Conservation (phyloP, 108 stramenopile genomes). For the Mediolabrus comicus region DNA sequence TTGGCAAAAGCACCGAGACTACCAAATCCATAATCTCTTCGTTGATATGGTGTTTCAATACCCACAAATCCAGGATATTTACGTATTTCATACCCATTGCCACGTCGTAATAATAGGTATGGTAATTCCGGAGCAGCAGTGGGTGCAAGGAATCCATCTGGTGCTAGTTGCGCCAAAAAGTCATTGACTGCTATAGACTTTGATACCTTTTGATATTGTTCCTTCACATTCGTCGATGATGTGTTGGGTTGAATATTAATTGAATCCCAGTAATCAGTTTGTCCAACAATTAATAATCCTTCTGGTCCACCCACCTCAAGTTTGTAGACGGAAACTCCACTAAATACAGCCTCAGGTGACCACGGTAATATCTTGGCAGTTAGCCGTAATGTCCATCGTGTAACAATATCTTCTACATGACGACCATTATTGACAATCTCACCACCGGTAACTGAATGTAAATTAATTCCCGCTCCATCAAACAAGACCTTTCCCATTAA, state of each 20-base stretch:
- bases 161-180: slow-evolving; percentile 78
- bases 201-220: slow-evolving; percentile 63
- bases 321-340: slow-evolving; percentile 91
- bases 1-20: slow-evolving; percentile 70
- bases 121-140: slow-evolving; percentile 80
- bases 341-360: slow-evolving; percentile 89
- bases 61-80: slow-evolving; percentile 71
- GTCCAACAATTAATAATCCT: slow-evolving; percentile 65
- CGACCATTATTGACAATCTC: slow-evolving; percentile 26
- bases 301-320: slow-evolving; percentile 53
- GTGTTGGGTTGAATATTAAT: slow-evolving; percentile 69
- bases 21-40: slow-evolving; percentile 83
- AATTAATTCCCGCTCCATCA: slow-evolving; percentile 83
- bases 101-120: slow-evolving; percentile 79
- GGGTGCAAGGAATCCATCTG: slow-evolving; percentile 54
- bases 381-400: slow-evolving; percentile 91
- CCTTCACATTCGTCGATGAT: slow-evolving; percentile 13
- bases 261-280: slow-evolving; percentile 95
- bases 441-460: slow-evolving; percentile 86
- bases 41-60: slow-evolving; percentile 59
- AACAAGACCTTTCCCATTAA: slow-evolving; percentile 84
- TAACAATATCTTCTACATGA: slow-evolving; percentile 62
- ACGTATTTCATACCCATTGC: slow-evolving; percentile 79
- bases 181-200: slow-evolving; percentile 66
- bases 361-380: slow-evolving; percentile 86